phyloP scores from a whole-genome alignment of 441 rosid species.

The Corymbia citriodora region DNA sequence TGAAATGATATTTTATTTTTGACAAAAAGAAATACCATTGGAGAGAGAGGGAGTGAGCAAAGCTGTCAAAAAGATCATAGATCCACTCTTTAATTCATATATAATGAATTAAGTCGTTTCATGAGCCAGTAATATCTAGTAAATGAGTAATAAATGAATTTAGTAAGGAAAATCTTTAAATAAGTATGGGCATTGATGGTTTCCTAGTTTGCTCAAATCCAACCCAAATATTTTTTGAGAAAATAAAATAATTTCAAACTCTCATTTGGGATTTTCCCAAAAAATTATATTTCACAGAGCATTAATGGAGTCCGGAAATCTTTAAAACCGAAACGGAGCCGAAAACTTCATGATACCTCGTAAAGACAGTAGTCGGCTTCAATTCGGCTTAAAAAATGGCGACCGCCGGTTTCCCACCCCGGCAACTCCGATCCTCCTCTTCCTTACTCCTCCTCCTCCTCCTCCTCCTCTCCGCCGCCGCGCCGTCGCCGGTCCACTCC shows the following conservation, averaged over 20 bases:
- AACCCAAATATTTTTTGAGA: no score
- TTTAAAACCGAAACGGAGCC: background rate
- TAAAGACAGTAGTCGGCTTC: background rate
- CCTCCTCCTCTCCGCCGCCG: slow-evolving; percentile 20
- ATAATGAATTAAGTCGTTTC: no score
- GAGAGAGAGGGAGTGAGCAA: no score
- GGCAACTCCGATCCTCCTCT: background rate
- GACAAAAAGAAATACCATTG: no score
- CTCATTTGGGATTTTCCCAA: no score
- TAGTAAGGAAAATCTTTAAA: no score
- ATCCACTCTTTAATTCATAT: no score
- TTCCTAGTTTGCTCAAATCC: no score
- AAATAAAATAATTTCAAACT: no score
- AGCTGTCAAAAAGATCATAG: accelerated
- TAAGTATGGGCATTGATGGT: no score
- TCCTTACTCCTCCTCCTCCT: slow-evolving; percentile 23
- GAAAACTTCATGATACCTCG: background rate
- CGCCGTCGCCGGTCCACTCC: slow-evolving; percentile 20
- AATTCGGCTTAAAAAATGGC: background rate
- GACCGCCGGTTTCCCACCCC: slow-evolving; percentile 11
- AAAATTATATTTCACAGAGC: background rate
- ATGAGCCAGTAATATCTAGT: no score
- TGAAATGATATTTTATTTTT: background rate
- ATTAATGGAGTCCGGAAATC: background rate
- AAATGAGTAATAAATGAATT: no score